These are phyloP conservation scores for Trichosporon asahii DNA, from an alignment of 1,284 basidiomycete species.

Conservation along the genomic window DNA sequence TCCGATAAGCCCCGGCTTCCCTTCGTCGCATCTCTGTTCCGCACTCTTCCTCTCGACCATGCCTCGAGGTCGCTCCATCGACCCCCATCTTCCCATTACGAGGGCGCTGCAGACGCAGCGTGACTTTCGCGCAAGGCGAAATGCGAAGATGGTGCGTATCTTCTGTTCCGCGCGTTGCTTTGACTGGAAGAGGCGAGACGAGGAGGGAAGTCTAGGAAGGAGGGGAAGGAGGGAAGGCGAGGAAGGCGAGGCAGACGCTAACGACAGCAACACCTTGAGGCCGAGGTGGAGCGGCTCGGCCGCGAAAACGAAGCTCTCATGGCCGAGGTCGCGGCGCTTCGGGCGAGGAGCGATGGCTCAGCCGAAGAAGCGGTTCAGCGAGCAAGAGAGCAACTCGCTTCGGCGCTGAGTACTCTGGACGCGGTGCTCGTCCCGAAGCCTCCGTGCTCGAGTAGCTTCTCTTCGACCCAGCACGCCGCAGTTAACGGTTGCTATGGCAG, in stretches of 20 bases:
- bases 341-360: not conserved
- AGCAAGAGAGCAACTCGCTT: not conserved
- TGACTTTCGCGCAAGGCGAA: not conserved
- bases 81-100: slow-evolving; percentile 1
- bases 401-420: not conserved
- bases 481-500: not conserved
- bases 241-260: not conserved
- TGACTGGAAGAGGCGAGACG: no score
- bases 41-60: not conserved
- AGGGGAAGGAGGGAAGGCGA: not conserved
- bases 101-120: slow-evolving; percentile 1
- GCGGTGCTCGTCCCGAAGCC: not conserved
- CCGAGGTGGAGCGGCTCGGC: not conserved
- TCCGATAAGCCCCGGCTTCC: not conserved
- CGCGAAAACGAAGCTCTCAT: not conserved
- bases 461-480: not conserved
- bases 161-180: not conserved
- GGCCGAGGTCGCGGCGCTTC: not conserved
- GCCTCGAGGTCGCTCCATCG: not conserved
- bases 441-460: not conserved
- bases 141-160: not conserved
- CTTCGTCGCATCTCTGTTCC: not conserved
- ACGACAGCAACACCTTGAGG: slow-evolving; percentile 3
- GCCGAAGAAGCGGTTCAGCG: not conserved
- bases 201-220: no score